Evolutionary conservation across 768 basidiomycete species (phyloP).

Genomic region (Auriscalpium orientale): DNA sequence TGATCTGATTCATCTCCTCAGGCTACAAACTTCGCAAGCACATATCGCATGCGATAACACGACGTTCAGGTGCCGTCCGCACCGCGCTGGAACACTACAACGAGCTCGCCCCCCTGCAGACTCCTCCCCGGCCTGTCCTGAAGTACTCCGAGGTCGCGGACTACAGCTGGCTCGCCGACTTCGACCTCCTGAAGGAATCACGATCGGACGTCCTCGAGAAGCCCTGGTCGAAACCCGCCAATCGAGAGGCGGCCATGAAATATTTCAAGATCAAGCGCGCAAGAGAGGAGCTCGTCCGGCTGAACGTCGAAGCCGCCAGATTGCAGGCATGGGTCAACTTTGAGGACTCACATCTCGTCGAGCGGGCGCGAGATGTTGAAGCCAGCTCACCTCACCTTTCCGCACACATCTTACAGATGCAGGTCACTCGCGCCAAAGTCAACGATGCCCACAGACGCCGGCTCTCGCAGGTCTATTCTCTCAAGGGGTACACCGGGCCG

Average conservation of each 20-base stretch:
- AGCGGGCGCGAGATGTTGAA: background rate
- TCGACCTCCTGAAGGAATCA: background rate
- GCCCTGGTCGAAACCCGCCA: background rate
- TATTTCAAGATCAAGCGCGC: background rate
- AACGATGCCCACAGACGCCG: background rate
- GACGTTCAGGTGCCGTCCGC: background rate
- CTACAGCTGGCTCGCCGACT: background rate
- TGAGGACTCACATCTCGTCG: background rate
- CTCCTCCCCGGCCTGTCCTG: background rate
- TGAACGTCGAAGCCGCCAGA: background rate
- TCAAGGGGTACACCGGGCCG: background rate
- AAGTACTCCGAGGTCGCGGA: background rate
- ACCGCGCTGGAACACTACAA: background rate
- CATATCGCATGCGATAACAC: background rate
- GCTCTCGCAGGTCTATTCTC: background rate
- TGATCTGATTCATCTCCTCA: background rate
- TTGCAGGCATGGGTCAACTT: background rate
- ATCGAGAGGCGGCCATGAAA: background rate
- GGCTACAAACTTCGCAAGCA: slow-evolving; percentile 1
- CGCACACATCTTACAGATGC: background rate
- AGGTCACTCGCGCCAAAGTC: background rate
- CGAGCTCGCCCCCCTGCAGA: background rate
- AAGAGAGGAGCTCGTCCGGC: background rate
- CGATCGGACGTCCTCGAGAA: background rate
- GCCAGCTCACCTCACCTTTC: background rate